Conservation (phyloP, 768 basidiomycete species). For the Gyrodon lividus region DNA sequence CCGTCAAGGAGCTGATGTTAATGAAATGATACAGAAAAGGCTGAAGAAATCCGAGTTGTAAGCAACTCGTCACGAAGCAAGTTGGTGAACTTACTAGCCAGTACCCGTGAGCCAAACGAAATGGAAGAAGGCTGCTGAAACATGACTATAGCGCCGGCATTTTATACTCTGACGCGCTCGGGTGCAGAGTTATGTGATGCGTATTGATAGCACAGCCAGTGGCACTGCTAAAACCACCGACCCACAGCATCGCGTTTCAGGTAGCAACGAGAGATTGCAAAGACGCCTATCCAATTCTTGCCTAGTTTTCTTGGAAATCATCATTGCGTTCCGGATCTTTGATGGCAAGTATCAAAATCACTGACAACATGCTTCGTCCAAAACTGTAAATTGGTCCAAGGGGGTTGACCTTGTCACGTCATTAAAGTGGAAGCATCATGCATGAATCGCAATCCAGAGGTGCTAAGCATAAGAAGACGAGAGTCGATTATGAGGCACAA, state of each 20-base stretch:
- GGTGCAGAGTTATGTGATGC: no score
- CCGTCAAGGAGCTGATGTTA: conserved; percentile 13
- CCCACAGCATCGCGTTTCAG: neutral
- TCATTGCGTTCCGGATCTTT: neutral
- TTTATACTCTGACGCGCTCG: neutral
- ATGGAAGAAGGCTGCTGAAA: conserved; percentile 11
- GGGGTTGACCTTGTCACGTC: no score
- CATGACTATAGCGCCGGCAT: neutral
- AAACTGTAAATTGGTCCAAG: no score
- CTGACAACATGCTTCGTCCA: no score
- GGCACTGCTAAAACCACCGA: neutral
- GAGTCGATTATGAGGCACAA: no score
- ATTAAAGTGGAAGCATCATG: no score
- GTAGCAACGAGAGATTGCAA: no score
- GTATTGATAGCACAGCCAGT: neutral
- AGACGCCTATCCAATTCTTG: neutral
- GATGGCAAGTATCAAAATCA: no score
- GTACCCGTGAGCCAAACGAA: conserved; percentile 20
- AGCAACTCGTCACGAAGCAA: neutral
- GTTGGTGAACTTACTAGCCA: conserved; percentile 17
- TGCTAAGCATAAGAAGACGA: no score
- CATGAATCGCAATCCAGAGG: no score
- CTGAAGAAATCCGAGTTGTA: conserved; percentile 3
- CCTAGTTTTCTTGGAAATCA: neutral
- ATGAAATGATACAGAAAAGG: conserved; percentile 14